These are phyloP conservation scores for Hypoxylon sp. DNA, from an alignment of 2,329 filamentous ascomycete genomes.

Conservation along the genomic window DNA sequence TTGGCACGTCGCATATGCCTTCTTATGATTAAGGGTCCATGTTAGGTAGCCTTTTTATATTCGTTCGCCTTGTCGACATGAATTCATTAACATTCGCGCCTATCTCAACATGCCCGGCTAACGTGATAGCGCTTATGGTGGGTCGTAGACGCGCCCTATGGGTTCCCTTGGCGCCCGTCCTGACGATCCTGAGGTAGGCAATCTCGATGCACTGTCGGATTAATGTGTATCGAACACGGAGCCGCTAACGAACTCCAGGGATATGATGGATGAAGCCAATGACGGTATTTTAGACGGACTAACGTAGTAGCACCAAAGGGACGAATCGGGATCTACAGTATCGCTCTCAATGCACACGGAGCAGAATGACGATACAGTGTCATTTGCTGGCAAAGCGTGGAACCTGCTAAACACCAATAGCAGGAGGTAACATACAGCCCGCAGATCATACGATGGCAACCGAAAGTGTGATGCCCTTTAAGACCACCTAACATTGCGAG, in stretches of 20 bases:
- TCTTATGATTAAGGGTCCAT: constrained; percentile 20
- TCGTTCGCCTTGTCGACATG: constrained; percentile 25
- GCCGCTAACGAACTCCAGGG: constrained; percentile 20
- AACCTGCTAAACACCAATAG: constrained; percentile 16
- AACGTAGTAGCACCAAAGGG: constrained; percentile 26
- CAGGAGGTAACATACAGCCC: constrained; percentile 10
- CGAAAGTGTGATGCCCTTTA: constrained; percentile 14
- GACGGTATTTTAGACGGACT: constrained; percentile 33
- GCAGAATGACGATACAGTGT: constrained; percentile 22
- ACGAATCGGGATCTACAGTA: constrained; percentile 40
- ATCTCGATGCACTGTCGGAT: constrained; percentile 17
- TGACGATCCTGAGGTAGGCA: constrained; percentile 25
- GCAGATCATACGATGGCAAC: constrained; percentile 39
- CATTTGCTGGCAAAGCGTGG: constrained; percentile 13
- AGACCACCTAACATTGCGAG: constrained; percentile 25
- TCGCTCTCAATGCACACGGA: constrained; percentile 21
- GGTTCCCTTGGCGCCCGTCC: constrained; percentile 32
- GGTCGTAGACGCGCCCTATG: constrained; percentile 20
- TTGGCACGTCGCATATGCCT: constrained; percentile 30
- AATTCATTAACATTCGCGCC: constrained; percentile 27
- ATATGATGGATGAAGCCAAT: constrained; percentile 29
- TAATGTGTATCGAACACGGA: constrained; percentile 8
- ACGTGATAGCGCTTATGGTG: constrained; percentile 23
- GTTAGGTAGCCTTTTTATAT: constrained; percentile 17
- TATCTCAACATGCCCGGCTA: constrained; percentile 16